A percentile compares a stretch with the other conserved stretches of the same genome.
phyloP scores from a whole-genome alignment of 129 eudicot genomes.

The Arctium minus region DNA sequence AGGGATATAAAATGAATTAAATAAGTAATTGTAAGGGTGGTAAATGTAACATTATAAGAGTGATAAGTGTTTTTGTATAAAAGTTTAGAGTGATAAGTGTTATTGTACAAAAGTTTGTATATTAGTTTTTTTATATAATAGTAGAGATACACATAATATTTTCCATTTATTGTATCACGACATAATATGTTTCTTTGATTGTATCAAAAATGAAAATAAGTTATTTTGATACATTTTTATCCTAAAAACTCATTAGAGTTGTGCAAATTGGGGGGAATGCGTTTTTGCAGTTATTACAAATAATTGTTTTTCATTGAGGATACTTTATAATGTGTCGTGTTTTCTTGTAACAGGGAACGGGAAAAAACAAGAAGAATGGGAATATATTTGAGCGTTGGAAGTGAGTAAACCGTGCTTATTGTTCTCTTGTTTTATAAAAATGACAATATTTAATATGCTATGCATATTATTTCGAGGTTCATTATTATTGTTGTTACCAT shows the following conservation, averaged over 20 bases:
- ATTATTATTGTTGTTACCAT: not conserved
- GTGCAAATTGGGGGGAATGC: no score
- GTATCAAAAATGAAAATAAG: not conserved
- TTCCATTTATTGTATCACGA: no score
- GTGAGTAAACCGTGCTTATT: conserved; percentile 21
- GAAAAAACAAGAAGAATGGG: conserved; percentile 94
- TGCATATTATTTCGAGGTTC: not conserved
- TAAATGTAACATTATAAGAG: no score
- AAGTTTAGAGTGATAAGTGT: no score
- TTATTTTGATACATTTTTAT: no score
- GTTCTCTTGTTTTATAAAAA: not conserved
- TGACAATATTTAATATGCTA: not conserved
- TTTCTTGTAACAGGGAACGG: conserved; percentile 59
- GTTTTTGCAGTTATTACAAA: not conserved
- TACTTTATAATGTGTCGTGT: not conserved
- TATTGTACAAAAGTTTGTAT: no score
- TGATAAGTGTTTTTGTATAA: no score
- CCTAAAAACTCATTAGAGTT: not conserved
- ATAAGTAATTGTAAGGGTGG: no score
- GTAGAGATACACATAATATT: no score
- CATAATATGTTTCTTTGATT: no score
- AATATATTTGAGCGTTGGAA: conserved; percentile 99
- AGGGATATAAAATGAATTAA: no score
- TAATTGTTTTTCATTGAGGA: not conserved
- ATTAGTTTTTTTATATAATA: no score